Conservation (phyloP, 768 basidiomycete species). For the Hygrocybe punicea region DNA sequence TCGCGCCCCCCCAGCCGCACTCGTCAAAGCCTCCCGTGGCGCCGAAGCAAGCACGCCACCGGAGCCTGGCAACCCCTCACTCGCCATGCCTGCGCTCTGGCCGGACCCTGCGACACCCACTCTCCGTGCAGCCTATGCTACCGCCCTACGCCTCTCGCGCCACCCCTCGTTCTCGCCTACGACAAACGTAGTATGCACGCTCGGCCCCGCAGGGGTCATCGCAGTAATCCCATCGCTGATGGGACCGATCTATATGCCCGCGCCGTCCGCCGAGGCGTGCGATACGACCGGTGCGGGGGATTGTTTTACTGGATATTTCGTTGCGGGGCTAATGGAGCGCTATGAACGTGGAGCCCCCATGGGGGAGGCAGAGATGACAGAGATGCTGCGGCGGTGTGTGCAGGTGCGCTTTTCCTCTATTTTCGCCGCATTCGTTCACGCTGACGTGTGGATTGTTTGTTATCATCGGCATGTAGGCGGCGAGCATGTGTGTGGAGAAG, state of each 20-base stretch:
- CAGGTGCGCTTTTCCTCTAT: slow-evolving; percentile 34
- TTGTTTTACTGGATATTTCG: slow-evolving; percentile 61
- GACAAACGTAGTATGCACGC: slow-evolving; percentile 55
- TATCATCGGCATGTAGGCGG: slow-evolving; percentile 36
- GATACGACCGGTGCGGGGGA: slow-evolving; percentile 68
- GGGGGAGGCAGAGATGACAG: slow-evolving; percentile 29
- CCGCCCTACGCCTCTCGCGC: neutral
- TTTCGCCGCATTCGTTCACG: neutral
- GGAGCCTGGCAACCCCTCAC: neutral
- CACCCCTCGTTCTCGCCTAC: slow-evolving; percentile 21
- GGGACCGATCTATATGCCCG: slow-evolving; percentile 42
- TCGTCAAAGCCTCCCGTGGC: neutral
- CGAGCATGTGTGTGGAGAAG: slow-evolving; percentile 59
- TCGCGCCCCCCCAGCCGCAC: neutral
- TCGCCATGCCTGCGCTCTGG: slow-evolving; percentile 2
- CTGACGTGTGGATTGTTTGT: neutral
- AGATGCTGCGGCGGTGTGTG: slow-evolving; percentile 39
- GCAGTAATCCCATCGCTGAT: slow-evolving; percentile 29
- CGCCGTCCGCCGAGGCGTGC: slow-evolving; percentile 34
- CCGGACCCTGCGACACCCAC: neutral
- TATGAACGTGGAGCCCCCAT: slow-evolving; percentile 30
- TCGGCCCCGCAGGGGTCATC: slow-evolving; percentile 51
- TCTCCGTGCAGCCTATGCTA: slow-evolving; percentile 14
- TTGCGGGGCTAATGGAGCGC: slow-evolving; percentile 50
- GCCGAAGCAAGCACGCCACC: neutral